Evolutionary conservation across 108 stramenopile genomes (phyloP).

Genomic region (Stephanodiscus minutulus): DNA sequence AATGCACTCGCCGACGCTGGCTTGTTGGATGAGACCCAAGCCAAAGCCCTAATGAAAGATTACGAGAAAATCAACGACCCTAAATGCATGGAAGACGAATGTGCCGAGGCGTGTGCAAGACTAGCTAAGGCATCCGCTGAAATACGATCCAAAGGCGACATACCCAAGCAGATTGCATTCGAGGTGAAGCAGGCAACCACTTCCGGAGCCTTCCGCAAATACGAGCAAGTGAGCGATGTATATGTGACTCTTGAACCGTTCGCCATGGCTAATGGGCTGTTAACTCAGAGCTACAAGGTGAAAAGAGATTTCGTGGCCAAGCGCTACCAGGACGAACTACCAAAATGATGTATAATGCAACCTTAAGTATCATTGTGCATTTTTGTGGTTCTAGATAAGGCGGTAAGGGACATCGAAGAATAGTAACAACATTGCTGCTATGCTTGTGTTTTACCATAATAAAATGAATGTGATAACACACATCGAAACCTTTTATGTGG

Average conservation of each 20-base stretch:
- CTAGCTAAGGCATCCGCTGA: slow-evolving; percentile 60
- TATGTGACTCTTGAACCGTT: slow-evolving; percentile 92
- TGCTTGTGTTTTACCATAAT: background rate
- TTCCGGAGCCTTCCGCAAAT: slow-evolving; percentile 60
- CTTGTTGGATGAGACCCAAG: slow-evolving; percentile 54
- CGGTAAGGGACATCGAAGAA: too few species aligned
- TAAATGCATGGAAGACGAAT: slow-evolving; percentile 71
- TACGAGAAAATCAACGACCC: slow-evolving; percentile 77
- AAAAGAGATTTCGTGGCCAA: slow-evolving; percentile 85
- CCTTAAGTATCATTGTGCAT: slow-evolving; percentile 5
- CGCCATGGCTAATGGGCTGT: slow-evolving; percentile 91
- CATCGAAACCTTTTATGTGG: background rate
- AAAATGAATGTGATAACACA: background rate
- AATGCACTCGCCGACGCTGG: slow-evolving; percentile 67
- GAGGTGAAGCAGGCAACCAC: slow-evolving; percentile 64
- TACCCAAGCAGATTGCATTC: slow-evolving; percentile 51
- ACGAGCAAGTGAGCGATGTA: slow-evolving; percentile 79
- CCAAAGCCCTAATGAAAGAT: slow-evolving; percentile 51
- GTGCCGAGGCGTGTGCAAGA: slow-evolving; percentile 46
- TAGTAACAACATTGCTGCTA: background rate
- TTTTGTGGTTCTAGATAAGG: too few species aligned
- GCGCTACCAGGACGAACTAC: slow-evolving; percentile 73
- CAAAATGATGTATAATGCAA: slow-evolving; percentile 14
- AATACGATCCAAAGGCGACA: slow-evolving; percentile 54
- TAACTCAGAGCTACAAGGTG: slow-evolving; percentile 95